Evolutionary conservation across 108 stramenopile genomes (phyloP), one percentile per base, ranked within the genome.

Genomic region (Pseudonitzschia pungens): DNA sequence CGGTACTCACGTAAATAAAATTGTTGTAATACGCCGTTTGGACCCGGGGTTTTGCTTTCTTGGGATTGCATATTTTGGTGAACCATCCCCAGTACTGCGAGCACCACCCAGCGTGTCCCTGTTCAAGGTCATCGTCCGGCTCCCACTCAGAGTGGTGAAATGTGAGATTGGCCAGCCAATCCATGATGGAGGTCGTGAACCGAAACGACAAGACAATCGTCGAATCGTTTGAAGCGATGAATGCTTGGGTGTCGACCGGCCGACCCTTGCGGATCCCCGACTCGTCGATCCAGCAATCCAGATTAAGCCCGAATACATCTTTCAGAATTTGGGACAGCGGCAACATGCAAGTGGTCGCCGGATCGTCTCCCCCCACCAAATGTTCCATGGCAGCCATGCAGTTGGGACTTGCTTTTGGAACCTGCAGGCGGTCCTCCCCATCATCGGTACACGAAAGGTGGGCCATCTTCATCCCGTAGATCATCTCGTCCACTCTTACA

Each of bases 11-110:
- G 16, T 68, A 48, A 22, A 79, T 27, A 41, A 79, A 70, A 21
- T 74, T 75, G 69, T 75, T 79, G 74, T 79, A 79, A 45, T 74
- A 79, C 0, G 73, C 68, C 7, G 78, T 79, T 15, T 79, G 78
- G 16, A 74, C 68, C n/a, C 78, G 78, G n/a, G 78, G 73, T 48
- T 75, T 79, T 16, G 43, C 18, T 28, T 51, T 24, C 1, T 36
- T 50, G 11, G 66, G 28, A 32, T 26, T 36, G 43, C 67, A 50
- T 32, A 51, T 60, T 15, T 64, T 69, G 41, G 48, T 69, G 16
- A 32, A 69, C 22, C 22, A 68, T 7, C 76, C 71, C 12, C 58
- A 65, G 24, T 42, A 32, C 45, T 45, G 53, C 14, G 59, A 63
- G 21, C 28, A 65, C n/a, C 16, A 70, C n/a, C 78, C 78, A 2